Evolutionary conservation across 2,329 filamentous ascomycete genomes (phyloP).

Genomic region (Proliferodiscus dingleyae): DNA sequence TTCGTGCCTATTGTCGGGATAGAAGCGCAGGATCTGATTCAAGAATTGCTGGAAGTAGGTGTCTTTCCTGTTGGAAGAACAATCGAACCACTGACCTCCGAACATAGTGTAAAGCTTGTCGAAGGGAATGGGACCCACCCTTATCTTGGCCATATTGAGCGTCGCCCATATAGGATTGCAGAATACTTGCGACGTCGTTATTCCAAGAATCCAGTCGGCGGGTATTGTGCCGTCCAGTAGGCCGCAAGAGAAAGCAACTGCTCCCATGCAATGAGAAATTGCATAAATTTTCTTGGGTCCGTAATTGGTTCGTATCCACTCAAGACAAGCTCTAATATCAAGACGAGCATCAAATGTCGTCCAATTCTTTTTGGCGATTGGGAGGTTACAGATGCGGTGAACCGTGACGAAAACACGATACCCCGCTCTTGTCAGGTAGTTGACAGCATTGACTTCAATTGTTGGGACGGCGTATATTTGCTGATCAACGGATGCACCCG

Average conservation of each 20-base stretch:
- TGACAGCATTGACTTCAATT: constrained; percentile 57
- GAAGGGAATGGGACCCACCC: constrained; percentile 41
- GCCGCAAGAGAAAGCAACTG: constrained; percentile 53
- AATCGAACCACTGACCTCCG: constrained; percentile 52
- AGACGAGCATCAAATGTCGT: constrained; percentile 57
- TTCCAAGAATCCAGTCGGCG: constrained; percentile 49
- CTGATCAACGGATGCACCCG: constrained; percentile 58
- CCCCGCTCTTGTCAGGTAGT: constrained; percentile 56
- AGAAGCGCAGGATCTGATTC: constrained; percentile 54
- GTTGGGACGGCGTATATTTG: constrained; percentile 59
- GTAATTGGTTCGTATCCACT: constrained; percentile 42
- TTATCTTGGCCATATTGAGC: constrained; percentile 52
- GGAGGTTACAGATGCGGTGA: constrained; percentile 52
- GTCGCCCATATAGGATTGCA: constrained; percentile 56
- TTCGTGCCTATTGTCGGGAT: constrained; percentile 50
- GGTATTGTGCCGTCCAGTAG: constrained; percentile 58
- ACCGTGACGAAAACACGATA: constrained; percentile 56
- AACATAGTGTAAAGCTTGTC: constrained; percentile 44
- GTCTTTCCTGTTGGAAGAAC: constrained; percentile 43
- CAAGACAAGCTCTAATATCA: constrained; percentile 52
- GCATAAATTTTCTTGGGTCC: constrained; percentile 45
- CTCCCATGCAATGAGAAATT: constrained; percentile 60
- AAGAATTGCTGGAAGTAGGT: constrained; percentile 44
- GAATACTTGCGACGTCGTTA: constrained; percentile 58
- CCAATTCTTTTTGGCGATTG: constrained; percentile 46